Conservation (phyloP, 768 basidiomycete species). For the Lactifluus rugatus region DNA sequence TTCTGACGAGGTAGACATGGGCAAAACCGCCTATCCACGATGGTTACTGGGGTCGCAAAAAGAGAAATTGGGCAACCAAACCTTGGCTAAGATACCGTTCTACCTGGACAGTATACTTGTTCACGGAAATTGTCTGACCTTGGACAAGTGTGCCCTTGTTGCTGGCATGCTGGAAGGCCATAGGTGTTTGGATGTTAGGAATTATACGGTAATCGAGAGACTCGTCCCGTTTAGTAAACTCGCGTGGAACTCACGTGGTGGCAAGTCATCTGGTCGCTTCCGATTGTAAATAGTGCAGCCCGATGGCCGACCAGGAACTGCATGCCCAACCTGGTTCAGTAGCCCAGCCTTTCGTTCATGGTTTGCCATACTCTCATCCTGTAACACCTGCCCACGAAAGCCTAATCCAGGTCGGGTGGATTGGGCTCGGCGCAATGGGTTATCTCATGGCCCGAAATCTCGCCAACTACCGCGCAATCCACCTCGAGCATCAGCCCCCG, state of each 20-base stretch:
- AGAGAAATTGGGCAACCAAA: constrained; percentile 26
- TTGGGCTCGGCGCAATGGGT: constrained; percentile 59
- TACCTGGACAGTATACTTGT: constrained; percentile 83
- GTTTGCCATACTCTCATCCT: constrained; percentile 50
- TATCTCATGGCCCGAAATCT: constrained; percentile 73
- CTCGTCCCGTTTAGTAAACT: constrained; percentile 8
- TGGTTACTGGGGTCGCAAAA: constrained; percentile 5
- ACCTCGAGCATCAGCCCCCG: constrained; percentile 34
- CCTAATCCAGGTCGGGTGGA: constrained; percentile 37
- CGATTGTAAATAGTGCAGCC: too few relatives aligned
- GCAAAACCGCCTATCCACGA: constrained; percentile 79
- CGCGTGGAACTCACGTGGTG: constrained; percentile 13
- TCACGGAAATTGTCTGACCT: constrained; percentile 84
- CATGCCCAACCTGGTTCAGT: constrained; percentile 6
- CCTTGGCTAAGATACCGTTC: constrained; percentile 96
- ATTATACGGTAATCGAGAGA: neutral
- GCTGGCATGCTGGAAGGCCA: constrained; percentile 42
- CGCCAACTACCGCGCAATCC: constrained; percentile 39
- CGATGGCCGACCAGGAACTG: constrained; percentile 9
- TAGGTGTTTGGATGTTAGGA: constrained; percentile 18
- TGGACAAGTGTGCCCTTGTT: constrained; percentile 64
- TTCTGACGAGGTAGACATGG: constrained; percentile 92
- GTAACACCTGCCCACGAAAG: constrained; percentile 34
- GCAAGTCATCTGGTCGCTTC: neutral
- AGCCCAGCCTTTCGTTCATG: constrained; percentile 6